Conservation (phyloP, 306 rosid genomes). For the Pachyrhizus erosus region DNA sequence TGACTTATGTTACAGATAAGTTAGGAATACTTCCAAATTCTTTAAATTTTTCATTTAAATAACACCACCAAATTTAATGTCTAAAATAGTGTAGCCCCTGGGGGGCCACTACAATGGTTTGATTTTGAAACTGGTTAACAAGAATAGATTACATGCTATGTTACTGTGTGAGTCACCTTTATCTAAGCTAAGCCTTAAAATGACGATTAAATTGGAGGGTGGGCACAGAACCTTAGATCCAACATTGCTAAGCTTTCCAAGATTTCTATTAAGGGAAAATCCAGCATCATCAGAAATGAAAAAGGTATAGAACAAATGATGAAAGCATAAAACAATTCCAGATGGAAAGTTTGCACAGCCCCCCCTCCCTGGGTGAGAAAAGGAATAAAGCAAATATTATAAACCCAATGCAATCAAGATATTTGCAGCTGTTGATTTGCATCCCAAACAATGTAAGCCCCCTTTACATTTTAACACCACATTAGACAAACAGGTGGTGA, state of each 20-base stretch:
- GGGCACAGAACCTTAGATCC: background rate
- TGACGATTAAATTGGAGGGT: background rate
- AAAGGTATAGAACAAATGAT: background rate
- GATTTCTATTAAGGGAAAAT: background rate
- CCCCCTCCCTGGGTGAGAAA: background rate
- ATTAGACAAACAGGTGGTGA: background rate
- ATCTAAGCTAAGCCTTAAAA: background rate
- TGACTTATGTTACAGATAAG: background rate
- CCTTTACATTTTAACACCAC: background rate
- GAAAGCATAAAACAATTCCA: background rate
- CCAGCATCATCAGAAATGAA: constrained; percentile 1
- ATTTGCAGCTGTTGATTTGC: background rate
- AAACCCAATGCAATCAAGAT: background rate
- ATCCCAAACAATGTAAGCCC: background rate
- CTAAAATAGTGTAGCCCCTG: background rate
- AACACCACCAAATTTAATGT: background rate
- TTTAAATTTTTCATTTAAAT: constrained; percentile 7
- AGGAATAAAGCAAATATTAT: background rate
- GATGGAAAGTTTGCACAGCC: background rate
- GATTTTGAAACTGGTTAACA: too few relatives aligned
- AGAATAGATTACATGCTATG: too few relatives aligned
- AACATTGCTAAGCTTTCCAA: constrained; percentile 11
- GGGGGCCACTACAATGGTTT: too few relatives aligned
- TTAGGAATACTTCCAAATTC: background rate
- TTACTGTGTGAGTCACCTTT: background rate